Base-by-base conservation (phyloP, 192 early-diverging fungal species). In the Entomortierella lignicola region DNA sequence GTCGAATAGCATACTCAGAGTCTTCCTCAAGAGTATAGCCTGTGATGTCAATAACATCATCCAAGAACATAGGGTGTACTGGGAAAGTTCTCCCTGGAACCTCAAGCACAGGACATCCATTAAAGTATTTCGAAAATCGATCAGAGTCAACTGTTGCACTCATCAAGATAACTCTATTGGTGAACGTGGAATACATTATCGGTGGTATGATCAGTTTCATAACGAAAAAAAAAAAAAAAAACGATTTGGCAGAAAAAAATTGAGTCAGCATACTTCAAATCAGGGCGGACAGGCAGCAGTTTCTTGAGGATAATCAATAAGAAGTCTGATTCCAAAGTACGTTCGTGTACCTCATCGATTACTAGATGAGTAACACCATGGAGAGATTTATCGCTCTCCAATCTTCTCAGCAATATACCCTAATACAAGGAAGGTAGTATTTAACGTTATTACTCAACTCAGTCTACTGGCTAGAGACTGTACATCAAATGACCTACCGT, bases 291-390 rank as follows among this genome's bases (percentile, higher is more conserved):
- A 18, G 82, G 55, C 31, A 83, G 62, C 17, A 95, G 79, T 18
- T 87, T 84, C 47, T 82, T 84, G 48, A 94, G 75, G 31, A 90
- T 80, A 43, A 94, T 82, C 20, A 95, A 41, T 55, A 95, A 66
- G 66, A 95, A 94, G 74, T 95, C 94, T 11, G 85, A 88, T 63
- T 94, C 93, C 17, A 95, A 71, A 0, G 83, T 86, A 11, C 94
- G 82, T 62, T 95, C 93, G 62, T 95, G 93, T 2, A 94, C 89
- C 71, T 95, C 93, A 69, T 95, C 94, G 1, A 95, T 86, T 17
- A 95, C 77, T 10, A 95, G 82, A 53, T 92, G 89, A 7, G 88
- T 89, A 10, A 95, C 82, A 7, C 85, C 87, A 23, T 69, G 51
- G 50, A 95, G 72, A 10, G 63, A 31, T 8, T 70, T 82, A 72